Conservation (phyloP, 371 early-diverging fungal genomes). For the Rhizomucor miehei region DNA sequence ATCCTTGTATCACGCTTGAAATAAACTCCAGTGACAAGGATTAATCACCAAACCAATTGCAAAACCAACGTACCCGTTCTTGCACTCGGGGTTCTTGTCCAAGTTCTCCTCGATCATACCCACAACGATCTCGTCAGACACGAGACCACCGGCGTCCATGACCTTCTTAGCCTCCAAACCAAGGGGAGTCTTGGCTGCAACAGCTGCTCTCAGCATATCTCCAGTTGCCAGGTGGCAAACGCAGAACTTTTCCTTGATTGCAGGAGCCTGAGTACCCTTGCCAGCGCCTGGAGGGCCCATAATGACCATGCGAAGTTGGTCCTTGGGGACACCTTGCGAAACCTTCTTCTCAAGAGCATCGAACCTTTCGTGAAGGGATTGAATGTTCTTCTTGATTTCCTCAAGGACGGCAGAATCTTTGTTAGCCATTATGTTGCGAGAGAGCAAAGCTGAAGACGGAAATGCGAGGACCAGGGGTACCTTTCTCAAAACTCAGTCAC, state of each 20-base stretch:
- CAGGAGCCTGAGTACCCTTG: conserved; percentile 98
- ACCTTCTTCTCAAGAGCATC: conserved; percentile 52
- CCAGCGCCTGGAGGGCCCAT: conserved; percentile 98
- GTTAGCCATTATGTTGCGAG: conserved; percentile 26
- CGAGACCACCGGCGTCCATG: conserved; percentile 98
- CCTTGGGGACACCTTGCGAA: conserved; percentile 35
- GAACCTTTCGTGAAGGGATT: conserved; percentile 45
- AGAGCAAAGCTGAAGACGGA: conserved; percentile 1
- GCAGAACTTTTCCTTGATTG: conserved; percentile 92
- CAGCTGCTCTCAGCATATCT: conserved; percentile 98
- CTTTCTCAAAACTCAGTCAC: too few species aligned
- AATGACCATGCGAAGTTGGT: conserved; percentile 84
- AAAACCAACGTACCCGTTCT: conserved; percentile 67
- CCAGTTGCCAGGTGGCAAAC: conserved; percentile 98
- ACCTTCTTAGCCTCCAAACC: conserved; percentile 96
- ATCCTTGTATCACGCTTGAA: too few species aligned
- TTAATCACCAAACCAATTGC: not conserved
- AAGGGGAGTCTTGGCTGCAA: conserved; percentile 86
- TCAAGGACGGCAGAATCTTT: conserved; percentile 50
- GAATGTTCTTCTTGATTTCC: conserved; percentile 56
- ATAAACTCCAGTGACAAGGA: not conserved
- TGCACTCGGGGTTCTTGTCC: conserved; percentile 87
- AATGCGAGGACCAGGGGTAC: too few species aligned
- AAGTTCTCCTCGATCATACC: conserved; percentile 95
- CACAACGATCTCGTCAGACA: conserved; percentile 98